Percentiles rank a stretch among this genome's conserved stretches.
These are phyloP conservation scores for Lactarius hatsudake DNA, from an alignment of 768 basidiomycete species.

Conservation along the genomic window DNA sequence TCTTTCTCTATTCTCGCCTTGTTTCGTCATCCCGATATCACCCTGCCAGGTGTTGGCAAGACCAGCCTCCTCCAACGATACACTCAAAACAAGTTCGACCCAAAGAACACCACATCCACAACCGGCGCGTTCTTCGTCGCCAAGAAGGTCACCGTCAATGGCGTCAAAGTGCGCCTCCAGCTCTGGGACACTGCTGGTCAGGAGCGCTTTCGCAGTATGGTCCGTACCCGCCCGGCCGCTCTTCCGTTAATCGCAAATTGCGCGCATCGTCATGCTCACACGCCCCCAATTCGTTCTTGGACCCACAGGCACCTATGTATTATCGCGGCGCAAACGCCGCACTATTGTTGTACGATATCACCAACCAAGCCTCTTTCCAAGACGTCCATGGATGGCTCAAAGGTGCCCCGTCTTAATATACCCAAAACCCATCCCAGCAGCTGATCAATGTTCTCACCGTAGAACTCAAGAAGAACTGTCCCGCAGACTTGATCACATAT, in stretches of 20 bases:
- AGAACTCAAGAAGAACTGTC: slow-evolving; percentile 90
- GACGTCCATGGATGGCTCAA: slow-evolving; percentile 91
- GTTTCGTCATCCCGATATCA: neutral
- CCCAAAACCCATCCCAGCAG: slow-evolving; percentile 4
- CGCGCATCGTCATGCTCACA: slow-evolving; percentile 15
- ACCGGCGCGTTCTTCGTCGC: slow-evolving; percentile 93
- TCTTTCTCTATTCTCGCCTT: slow-evolving; percentile 24
- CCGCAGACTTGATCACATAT: slow-evolving; percentile 87
- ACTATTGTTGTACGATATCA: slow-evolving; percentile 92
- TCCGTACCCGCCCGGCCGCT: slow-evolving; percentile 36
- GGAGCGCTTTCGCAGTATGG: slow-evolving; percentile 90
- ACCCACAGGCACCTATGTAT: slow-evolving; percentile 84
- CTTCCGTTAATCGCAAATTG: slow-evolving; percentile 22
- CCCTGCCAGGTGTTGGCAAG: slow-evolving; percentile 70
- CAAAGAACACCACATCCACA: slow-evolving; percentile 84
- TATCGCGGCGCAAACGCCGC: slow-evolving; percentile 96
- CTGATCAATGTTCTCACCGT: slow-evolving; percentile 26
- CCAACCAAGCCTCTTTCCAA: slow-evolving; percentile 82
- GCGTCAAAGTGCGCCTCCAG: slow-evolving; percentile 81
- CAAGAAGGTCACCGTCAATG: slow-evolving; percentile 85
- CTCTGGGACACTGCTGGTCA: slow-evolving; percentile 95
- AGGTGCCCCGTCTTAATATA: slow-evolving; percentile 42
- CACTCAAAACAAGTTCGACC: slow-evolving; percentile 87
- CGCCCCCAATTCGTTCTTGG: slow-evolving; percentile 21
- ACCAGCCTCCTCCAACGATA: slow-evolving; percentile 88